Percentiles rank a stretch among this genome's conserved stretches.
phyloP scores from a whole-genome alignment of 2,329 filamentous ascomycete genomes.

The Colletotrichum tofieldiae region DNA sequence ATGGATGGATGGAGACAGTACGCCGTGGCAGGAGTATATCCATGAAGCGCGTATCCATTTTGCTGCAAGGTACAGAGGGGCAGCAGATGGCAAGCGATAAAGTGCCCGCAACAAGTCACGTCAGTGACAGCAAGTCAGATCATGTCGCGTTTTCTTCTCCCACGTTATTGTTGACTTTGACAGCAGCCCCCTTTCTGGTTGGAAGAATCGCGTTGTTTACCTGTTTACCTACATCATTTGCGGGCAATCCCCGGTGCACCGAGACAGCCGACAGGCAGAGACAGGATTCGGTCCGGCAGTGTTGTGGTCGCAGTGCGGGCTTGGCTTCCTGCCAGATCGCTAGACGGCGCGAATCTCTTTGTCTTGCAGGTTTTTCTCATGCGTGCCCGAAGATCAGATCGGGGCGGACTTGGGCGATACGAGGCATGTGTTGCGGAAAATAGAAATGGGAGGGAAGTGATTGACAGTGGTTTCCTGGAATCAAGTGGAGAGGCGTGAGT shows the following conservation, averaged over 20 bases:
- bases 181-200: background rate
- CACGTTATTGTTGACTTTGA: background rate
- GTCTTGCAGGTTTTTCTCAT: slow-evolving; percentile 7
- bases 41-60: background rate
- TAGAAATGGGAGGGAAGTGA: slow-evolving; percentile 17
- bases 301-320: slow-evolving; percentile 3
- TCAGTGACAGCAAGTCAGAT: slow-evolving; percentile 8
- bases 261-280: background rate
- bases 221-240: slow-evolving; percentile 23
- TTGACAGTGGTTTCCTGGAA: slow-evolving; percentile 18
- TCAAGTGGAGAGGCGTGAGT: slow-evolving; percentile 29
- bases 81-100: background rate
- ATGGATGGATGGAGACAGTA: background rate
- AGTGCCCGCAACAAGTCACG: slow-evolving; percentile 1
- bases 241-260: slow-evolving; percentile 10
- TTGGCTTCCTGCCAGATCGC: slow-evolving; percentile 22
- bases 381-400: background rate
- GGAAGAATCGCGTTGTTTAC: background rate
- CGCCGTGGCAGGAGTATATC: background rate
- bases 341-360: slow-evolving; percentile 9
- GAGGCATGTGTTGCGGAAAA: slow-evolving; percentile 28
- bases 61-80: background rate
- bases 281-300: slow-evolving; percentile 2
- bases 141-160: slow-evolving; percentile 4
- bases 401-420: slow-evolving; percentile 24